These are phyloP conservation scores for Solidago caesia DNA, from an alignment of 129 eudicot genomes.

Conservation along the genomic window DNA sequence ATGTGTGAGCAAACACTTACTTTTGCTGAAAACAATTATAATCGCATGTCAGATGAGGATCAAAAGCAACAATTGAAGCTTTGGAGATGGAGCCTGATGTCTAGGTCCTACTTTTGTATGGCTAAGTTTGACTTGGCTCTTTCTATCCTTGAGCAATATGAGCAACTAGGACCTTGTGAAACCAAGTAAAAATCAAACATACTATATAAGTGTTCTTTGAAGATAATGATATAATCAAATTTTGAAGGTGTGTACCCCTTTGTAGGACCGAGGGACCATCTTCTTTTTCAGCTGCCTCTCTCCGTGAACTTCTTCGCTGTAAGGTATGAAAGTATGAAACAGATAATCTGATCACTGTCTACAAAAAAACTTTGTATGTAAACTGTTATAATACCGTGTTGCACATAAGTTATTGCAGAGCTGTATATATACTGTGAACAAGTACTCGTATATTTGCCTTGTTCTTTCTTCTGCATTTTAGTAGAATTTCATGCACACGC, in stretches of 20 bases:
- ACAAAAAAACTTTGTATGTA: background rate
- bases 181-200: constrained; percentile 41
- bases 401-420: background rate
- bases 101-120: constrained; percentile 60
- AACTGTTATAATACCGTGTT: background rate
- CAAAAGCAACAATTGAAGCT: constrained; percentile 27
- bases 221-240: constrained; percentile 4
- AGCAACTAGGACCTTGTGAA: constrained; percentile 33
- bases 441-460: background rate
- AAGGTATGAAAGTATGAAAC: constrained; percentile 64
- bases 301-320: constrained; percentile 60
- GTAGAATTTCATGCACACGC: background rate
- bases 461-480: background rate
- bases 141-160: constrained; percentile 56
- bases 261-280: constrained; percentile 40
- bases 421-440: background rate
- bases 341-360: background rate
- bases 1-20: constrained; percentile 72
- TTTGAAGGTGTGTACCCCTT: background rate
- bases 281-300: constrained; percentile 47
- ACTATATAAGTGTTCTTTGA: background rate
- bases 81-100: constrained; percentile 76
- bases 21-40: constrained; percentile 53
- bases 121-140: constrained; percentile 81
- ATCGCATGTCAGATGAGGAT: constrained; percentile 27